Conservation (phyloP, 2,329 filamentous ascomycete genomes). For the Pyrenochaeta sp. region DNA sequence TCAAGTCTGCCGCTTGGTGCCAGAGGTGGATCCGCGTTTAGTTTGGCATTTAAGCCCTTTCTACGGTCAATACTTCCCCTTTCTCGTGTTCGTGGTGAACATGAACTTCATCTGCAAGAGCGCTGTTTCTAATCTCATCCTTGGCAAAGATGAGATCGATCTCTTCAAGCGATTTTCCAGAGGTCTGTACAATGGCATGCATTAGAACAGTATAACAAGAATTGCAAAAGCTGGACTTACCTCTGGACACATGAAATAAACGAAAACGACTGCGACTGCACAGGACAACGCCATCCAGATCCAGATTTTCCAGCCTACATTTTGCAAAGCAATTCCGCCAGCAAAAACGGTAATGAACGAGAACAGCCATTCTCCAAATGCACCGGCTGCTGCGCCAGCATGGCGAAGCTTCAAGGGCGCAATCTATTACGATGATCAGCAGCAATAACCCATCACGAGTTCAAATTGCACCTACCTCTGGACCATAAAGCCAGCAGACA, state of each 20-base stretch:
- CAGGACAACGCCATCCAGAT: constrained; percentile 13
- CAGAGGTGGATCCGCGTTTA: too few relatives aligned
- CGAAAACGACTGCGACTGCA: constrained; percentile 12
- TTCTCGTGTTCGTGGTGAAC: background rate
- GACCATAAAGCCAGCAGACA: constrained; percentile 21
- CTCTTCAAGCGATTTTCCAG: constrained; percentile 29
- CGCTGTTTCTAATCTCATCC: background rate
- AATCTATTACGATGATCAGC: too few relatives aligned
- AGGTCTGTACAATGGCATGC: constrained; percentile 19
- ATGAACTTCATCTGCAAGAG: background rate
- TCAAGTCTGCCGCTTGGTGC: too few relatives aligned
- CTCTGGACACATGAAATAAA: constrained; percentile 16
- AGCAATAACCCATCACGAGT: too few relatives aligned
- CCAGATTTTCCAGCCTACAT: constrained; percentile 20
- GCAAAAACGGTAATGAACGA: constrained; percentile 22
- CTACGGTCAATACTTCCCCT: background rate
- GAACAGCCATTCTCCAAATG: constrained; percentile 19
- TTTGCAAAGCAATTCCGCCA: constrained; percentile 13
- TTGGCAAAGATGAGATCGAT: constrained; percentile 2
- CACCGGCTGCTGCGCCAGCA: constrained; percentile 15
- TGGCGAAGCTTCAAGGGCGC: constrained; percentile 16
- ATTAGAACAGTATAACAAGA: too few relatives aligned
- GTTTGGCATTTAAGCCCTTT: background rate
- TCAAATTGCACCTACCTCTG: too few relatives aligned
- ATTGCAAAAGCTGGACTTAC: too few relatives aligned